These are phyloP conservation scores for Halophytophthora polymorphica DNA, from an alignment of 352 stramenopile genomes.

Conservation along the genomic window DNA sequence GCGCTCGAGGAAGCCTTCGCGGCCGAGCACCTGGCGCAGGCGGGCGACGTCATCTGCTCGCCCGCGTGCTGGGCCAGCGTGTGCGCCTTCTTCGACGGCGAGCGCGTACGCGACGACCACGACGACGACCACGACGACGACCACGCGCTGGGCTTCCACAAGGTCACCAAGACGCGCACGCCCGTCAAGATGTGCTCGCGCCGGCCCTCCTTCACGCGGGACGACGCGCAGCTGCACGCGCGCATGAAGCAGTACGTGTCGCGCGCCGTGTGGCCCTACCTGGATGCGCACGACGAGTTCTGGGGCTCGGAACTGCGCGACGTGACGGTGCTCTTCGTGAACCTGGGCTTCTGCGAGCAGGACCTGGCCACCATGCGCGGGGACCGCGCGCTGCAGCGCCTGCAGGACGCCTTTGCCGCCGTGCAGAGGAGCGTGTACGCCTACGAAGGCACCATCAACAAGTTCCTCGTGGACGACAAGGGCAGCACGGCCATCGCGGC, in stretches of 20 bases:
- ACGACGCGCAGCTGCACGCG: conserved; percentile 76
- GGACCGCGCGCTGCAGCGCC: conserved; percentile 55
- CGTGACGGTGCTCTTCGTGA: conserved; percentile 93
- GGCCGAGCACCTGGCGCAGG: conserved; percentile 82
- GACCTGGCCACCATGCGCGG: conserved; percentile 78
- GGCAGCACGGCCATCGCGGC: conserved; percentile 92
- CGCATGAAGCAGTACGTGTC: conserved; percentile 92
- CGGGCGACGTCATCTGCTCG: conserved; percentile 90
- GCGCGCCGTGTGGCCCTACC: conserved; percentile 88
- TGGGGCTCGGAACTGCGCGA: conserved; percentile 91
- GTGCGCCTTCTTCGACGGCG: conserved; percentile 55
- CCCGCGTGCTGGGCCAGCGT: conserved; percentile 78
- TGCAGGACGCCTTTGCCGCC: conserved; percentile 75
- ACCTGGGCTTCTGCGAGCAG: conserved; percentile 88
- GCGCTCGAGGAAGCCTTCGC: conserved; percentile 91
- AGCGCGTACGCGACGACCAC: conserved; percentile 22
- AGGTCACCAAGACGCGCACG: conserved; percentile 50
- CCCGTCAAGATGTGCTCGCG: conserved; percentile 69
- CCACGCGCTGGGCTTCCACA: conserved; percentile 37
- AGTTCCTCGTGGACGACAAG: conserved; percentile 96
- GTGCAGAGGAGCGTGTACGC: conserved; percentile 91
- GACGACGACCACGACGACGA: conserved; percentile 6
- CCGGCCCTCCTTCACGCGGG: conserved; percentile 66
- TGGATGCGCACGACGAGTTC: conserved; percentile 91
- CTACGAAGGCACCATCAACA: conserved; percentile 96